Evolutionary conservation across 2,329 filamentous ascomycete genomes (phyloP).

Genomic region (Sporothrix inflata): DNA sequence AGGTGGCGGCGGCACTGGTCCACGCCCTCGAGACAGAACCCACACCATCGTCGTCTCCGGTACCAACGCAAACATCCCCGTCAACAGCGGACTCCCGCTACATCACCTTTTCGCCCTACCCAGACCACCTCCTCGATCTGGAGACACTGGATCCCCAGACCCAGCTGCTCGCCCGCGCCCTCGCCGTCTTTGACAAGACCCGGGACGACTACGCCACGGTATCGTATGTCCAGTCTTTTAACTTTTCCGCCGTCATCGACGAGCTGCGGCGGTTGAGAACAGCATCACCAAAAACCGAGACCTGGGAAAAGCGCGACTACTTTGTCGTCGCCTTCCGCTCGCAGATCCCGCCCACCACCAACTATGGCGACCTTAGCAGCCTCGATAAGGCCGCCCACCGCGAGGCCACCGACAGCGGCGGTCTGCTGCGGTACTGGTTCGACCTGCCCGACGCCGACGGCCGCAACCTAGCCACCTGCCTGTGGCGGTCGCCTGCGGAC

Average conservation of each 20-base stretch:
- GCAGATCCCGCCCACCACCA: conserved; percentile 66
- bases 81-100: conserved; percentile 33
- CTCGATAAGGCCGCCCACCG: conserved; percentile 79
- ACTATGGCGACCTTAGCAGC: conserved; percentile 68
- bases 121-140: conserved; percentile 74
- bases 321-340: conserved; percentile 87
- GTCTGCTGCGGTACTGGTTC: conserved; percentile 91
- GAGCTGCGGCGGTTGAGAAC: conserved; percentile 58
- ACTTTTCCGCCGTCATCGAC: conserved; percentile 68
- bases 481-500: conserved; percentile 65
- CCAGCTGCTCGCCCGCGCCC: conserved; percentile 70
- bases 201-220: conserved; percentile 76
- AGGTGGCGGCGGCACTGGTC: background rate
- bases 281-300: background rate
- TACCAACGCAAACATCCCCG: background rate
- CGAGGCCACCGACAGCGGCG: conserved; percentile 78
- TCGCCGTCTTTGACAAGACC: conserved; percentile 65
- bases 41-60: background rate
- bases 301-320: conserved; percentile 68
- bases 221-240: conserved; percentile 74
- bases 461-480: conserved; percentile 79
- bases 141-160: conserved; percentile 66
- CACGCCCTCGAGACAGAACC: background rate
- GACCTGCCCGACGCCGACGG: conserved; percentile 70
- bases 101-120: conserved; percentile 76